Evolutionary conservation across 2,329 filamentous ascomycete genomes (phyloP), one percentile per base, ranked within the genome.

Genomic region (Alternaria burnsii): DNA sequence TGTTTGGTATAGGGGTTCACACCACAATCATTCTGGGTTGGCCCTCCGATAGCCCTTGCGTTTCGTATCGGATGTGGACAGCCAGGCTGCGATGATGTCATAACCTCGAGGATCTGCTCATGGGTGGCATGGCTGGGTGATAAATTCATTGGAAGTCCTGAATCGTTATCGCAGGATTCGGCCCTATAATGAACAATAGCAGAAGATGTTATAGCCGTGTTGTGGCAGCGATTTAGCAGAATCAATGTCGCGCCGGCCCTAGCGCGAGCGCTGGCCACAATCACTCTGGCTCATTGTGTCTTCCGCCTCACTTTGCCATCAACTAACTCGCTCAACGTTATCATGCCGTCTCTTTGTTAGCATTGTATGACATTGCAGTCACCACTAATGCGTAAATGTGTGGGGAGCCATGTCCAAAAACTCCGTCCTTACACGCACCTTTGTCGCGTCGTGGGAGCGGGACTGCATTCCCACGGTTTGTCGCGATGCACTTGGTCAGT

Each of bases 41-140:
- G 18, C 30, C 3, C 9, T 38, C 32, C n/a, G 46, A 50, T 10
- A 50, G 46, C 46, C 46, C 46, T 38, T 24, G 32, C 46, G 46
- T 32, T 36, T 50, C 46, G 30, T 38, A 18, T 38, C 36, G 20
- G 16, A 38, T 38, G 16, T 36, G 32, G 22, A 24, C 9, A 20
- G 46, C 46, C 46, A 50, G 46, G 11, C 14, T 50, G 20, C 14
- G 32, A 50, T 50, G 46, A 50, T 50, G 46, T 50, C 46, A 50
- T 36, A 50, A 6, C 14, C 30, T 50, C 10, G 46, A 22, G 16
- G 30, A 38, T 50, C 20, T 50, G 14, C 30, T 50, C 46, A 24
- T 38, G 20, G 32, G 32, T 36, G 8, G 46, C 46, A 50, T 50
- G 20, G 46, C 46, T 50, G 32, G 20, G 46, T 36, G 32, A 22